A percentile compares a stretch with the other conserved stretches of the same genome.
Conservation (phyloP, 2,329 filamentous ascomycete genomes). For the Sarocladiaceae sp. region DNA sequence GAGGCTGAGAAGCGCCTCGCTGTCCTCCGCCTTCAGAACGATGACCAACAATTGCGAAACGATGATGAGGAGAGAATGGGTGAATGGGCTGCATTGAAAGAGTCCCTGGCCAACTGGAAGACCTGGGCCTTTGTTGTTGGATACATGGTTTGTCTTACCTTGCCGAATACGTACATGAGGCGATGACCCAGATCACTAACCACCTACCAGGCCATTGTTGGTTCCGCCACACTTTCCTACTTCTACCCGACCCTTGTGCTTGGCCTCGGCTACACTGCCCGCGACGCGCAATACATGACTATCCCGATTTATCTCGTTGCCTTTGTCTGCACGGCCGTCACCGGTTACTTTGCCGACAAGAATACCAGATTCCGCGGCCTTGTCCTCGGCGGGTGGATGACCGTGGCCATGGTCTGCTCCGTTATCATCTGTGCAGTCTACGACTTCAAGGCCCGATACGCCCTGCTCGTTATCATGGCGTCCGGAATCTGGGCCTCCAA, state of each 20-base stretch:
- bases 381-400: slow-evolving; percentile 45
- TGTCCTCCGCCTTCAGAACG: slow-evolving; percentile 53
- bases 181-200: neutral
- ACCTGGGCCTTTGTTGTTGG: slow-evolving; percentile 14
- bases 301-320: slow-evolving; percentile 49
- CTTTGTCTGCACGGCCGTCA: slow-evolving; percentile 43
- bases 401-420: slow-evolving; percentile 31
- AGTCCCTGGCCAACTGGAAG: slow-evolving; percentile 11
- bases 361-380: slow-evolving; percentile 38
- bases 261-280: slow-evolving; percentile 25
- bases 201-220: slow-evolving; percentile 24
- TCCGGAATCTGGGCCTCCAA: slow-evolving; percentile 51
- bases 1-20: slow-evolving; percentile 59
- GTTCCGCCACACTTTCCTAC: slow-evolving; percentile 26
- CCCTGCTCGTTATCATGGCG: slow-evolving; percentile 50
- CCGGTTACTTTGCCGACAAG: slow-evolving; percentile 42
- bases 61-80: slow-evolving; percentile 56
- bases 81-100: slow-evolving; percentile 12
- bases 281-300: slow-evolving; percentile 25
- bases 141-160: slow-evolving; percentile 16
- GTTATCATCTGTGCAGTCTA: slow-evolving; percentile 44
- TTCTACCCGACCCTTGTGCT: slow-evolving; percentile 29
- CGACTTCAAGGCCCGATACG: slow-evolving; percentile 47
- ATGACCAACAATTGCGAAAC: slow-evolving; percentile 56
- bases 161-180: too few species aligned